These are phyloP conservation scores for Uronychia binucleata DNA, from an alignment of 73 alveolate genomes.

Conservation along the genomic window DNA sequence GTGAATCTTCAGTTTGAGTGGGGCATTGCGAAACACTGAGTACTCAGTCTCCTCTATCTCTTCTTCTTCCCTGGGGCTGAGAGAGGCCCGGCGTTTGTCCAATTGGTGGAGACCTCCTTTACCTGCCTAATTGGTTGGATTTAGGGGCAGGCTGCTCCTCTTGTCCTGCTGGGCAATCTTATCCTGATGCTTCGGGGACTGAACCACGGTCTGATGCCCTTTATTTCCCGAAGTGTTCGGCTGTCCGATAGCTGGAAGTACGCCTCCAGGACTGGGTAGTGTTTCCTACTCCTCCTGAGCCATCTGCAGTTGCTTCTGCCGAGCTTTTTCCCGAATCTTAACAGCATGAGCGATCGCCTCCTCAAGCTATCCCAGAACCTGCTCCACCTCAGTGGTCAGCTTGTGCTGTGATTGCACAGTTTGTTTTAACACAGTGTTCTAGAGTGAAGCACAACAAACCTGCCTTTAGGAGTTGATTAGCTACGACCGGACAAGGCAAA, in stretches of 20 bases:
- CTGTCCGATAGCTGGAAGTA: neutral
- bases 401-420: neutral
- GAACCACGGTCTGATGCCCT: too few species aligned
- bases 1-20: neutral
- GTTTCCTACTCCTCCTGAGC: neutral
- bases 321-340: neutral
- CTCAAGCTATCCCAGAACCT: neutral
- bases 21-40: neutral
- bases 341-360: neutral
- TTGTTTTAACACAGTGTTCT: too few species aligned
- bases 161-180: neutral
- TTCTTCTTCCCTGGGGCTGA: neutral
- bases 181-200: too few species aligned
- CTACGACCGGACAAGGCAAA: too few species aligned
- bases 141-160: neutral
- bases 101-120: neutral
- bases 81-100: neutral
- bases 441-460: too few species aligned
- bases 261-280: neutral
- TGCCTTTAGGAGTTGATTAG: too few species aligned
- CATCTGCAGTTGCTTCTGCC: neutral
- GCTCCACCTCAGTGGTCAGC: neutral
- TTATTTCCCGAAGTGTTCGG: too few species aligned
- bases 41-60: neutral
- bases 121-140: neutral